phyloP scores from a whole-genome alignment of 106 monocot species.

The Vanilla planifolia region DNA sequence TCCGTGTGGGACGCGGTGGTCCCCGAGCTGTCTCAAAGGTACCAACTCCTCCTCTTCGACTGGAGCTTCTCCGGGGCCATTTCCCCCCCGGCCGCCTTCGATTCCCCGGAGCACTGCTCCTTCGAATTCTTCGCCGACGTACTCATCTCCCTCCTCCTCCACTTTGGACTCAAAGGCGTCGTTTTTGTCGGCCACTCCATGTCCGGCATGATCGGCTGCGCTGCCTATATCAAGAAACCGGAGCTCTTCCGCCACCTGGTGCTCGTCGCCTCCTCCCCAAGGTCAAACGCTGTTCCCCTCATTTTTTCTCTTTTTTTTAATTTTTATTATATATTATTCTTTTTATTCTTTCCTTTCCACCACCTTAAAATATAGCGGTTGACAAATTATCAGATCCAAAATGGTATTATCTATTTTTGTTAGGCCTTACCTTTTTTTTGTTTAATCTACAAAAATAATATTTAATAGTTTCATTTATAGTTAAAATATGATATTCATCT shows the following conservation, averaged over 20 bases:
- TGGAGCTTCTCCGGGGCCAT: slow-evolving; percentile 38
- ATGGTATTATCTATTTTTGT: no score
- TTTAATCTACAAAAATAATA: no score
- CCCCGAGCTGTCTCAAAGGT: slow-evolving; percentile 17
- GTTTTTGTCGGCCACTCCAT: slow-evolving; percentile 62
- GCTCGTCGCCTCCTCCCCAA: slow-evolving; percentile 50
- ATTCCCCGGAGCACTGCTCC: neutral
- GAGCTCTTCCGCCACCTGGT: slow-evolving; percentile 49
- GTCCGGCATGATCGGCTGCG: slow-evolving; percentile 63
- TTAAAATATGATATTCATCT: no score
- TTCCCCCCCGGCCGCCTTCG: neutral
- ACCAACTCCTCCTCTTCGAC: slow-evolving; percentile 39
- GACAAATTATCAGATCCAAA: no score
- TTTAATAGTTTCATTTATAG: no score
- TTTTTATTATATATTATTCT: no score
- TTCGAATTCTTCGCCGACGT: slow-evolving; percentile 38
- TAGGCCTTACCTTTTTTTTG: no score
- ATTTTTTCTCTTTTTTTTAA: no score
- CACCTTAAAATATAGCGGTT: no score
- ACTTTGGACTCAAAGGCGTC: slow-evolving; percentile 13
- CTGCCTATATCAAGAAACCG: slow-evolving; percentile 38
- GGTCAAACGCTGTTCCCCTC: no score
- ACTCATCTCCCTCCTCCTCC: slow-evolving; percentile 30
- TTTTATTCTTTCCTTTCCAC: no score
- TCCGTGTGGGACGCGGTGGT: slow-evolving; percentile 36